Conservation (phyloP, 257 asterid genomes). For the Capsicum chinense region DNA sequence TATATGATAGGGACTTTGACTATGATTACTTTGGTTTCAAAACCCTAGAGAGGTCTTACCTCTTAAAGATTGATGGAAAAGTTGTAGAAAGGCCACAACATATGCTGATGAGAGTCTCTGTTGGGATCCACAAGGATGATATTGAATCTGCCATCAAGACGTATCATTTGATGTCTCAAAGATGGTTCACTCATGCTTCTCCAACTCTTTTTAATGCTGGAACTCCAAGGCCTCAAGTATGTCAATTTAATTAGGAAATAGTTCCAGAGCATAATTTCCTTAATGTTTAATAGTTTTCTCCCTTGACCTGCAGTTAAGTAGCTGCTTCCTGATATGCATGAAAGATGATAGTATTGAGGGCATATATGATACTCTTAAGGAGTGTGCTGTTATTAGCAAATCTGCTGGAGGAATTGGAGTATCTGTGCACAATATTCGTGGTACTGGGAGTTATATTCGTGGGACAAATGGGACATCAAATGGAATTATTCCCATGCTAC, state of each 20-base stretch:
- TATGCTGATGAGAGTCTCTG: slow-evolving; percentile 97
- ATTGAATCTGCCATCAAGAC: slow-evolving; percentile 76
- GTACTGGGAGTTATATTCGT: slow-evolving; percentile 95
- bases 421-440: slow-evolving; percentile 89
- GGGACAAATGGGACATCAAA: slow-evolving; percentile 98
- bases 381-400: slow-evolving; percentile 98
- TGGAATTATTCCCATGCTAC: slow-evolving; percentile 95
- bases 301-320: slow-evolving; percentile 68
- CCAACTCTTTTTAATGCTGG: slow-evolving; percentile 98
- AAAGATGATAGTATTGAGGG: slow-evolving; percentile 98
- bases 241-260: slow-evolving; percentile 29
- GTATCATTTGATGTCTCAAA: slow-evolving; percentile 85
- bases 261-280: background rate
- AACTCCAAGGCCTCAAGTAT: slow-evolving; percentile 96
- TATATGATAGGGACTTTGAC: slow-evolving; percentile 91
- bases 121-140: slow-evolving; percentile 87
- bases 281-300: slow-evolving; percentile 8
- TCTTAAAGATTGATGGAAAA: slow-evolving; percentile 72
- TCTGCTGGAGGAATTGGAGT: slow-evolving; percentile 99
- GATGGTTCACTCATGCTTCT: slow-evolving; percentile 98
- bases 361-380: slow-evolving; percentile 90
- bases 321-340: slow-evolving; percentile 96
- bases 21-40: slow-evolving; percentile 95
- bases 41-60: slow-evolving; percentile 93
- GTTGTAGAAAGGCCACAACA: slow-evolving; percentile 99